Evolutionary conservation across 1,139 yeast genomes (phyloP).

Genomic region (Kazachstania sp.): DNA sequence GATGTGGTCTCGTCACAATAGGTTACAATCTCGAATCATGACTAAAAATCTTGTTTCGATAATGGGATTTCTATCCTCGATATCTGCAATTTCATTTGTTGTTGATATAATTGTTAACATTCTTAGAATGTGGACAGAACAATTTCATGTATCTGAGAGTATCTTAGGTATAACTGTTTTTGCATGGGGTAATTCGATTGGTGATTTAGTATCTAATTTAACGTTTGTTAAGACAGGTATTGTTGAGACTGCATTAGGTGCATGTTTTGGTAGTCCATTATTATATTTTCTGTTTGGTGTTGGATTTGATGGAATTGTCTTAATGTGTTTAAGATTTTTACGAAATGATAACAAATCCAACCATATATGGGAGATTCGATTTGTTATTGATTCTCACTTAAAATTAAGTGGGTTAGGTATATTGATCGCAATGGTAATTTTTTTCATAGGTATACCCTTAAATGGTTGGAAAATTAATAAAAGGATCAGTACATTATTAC

Average conservation of each 20-base stretch:
- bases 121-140: conserved; percentile 53
- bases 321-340: conserved; percentile 27
- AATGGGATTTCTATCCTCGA: conserved; percentile 58
- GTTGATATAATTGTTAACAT: conserved; percentile 72
- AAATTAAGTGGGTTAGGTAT: conserved; percentile 45
- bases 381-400: conserved; percentile 42
- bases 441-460: conserved; percentile 48
- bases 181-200: conserved; percentile 88
- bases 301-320: conserved; percentile 56
- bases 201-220: conserved; percentile 78
- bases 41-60: conserved; percentile 25
- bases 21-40: neutral
- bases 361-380: conserved; percentile 20
- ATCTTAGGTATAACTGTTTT: conserved; percentile 77
- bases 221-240: conserved; percentile 81
- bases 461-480: conserved; percentile 61
- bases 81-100: conserved; percentile 65
- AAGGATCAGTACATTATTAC: conserved; percentile 39
- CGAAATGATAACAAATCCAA: conserved; percentile 1
- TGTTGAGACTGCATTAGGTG: conserved; percentile 88
- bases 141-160: conserved; percentile 64
- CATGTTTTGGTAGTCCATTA: conserved; percentile 92
- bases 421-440: conserved; percentile 43
- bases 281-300: conserved; percentile 54
- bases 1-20: neutral